Evolutionary conservation across 2,329 filamentous ascomycete species (phyloP), one percentile per base, ranked within the genome.

Genomic region (Aspergillus pseudoviridinutans): DNA sequence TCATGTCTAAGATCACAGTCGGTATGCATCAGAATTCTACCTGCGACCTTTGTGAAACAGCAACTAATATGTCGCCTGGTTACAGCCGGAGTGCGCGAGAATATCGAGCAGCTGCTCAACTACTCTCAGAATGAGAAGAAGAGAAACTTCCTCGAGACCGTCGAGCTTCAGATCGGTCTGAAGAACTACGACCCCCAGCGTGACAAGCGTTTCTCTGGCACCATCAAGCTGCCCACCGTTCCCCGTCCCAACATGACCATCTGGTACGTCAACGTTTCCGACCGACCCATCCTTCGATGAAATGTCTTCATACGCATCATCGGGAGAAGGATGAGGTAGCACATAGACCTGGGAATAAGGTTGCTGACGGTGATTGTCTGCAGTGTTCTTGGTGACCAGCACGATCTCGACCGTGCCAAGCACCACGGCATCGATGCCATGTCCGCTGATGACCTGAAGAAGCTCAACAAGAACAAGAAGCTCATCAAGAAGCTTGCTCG

Each of bases 401-500:
- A 97, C 86, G 94, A 99, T 87, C 95, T 99, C 78, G 94, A 99
- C 80, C 92, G 94, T 87, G 93, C 94, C 78, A 99, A 99, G 89
- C 94, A 99, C 86, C 90, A 92, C 76, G 93, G 92, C 79, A 87
- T 97, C 71, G 94, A 99, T 78, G 92, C 93, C 83, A 97, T 97
- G 94, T 96, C 91, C 75, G 82, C 91, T 68, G 94, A 99, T 75
- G 94, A 99, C 82, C 84, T 99, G 83, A 99, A 99, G 91, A 99
- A 99, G 90, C 91, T 99, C 71, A 99, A 99, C 90, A 99, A 99
- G 91, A 99, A 99, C 91, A 97, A 99, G 91, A 99, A 99, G 90
- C 89, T 97, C 76, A 97, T 99, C 89, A 99, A 99, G 92, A 99
- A 99, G 90, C 90, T 99, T 69, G 94, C 94, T 66, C 92, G 92